Base-by-base conservation (phyloP, 495 filamentous ascomycete genomes). In the Achaetomiella virescens region DNA sequence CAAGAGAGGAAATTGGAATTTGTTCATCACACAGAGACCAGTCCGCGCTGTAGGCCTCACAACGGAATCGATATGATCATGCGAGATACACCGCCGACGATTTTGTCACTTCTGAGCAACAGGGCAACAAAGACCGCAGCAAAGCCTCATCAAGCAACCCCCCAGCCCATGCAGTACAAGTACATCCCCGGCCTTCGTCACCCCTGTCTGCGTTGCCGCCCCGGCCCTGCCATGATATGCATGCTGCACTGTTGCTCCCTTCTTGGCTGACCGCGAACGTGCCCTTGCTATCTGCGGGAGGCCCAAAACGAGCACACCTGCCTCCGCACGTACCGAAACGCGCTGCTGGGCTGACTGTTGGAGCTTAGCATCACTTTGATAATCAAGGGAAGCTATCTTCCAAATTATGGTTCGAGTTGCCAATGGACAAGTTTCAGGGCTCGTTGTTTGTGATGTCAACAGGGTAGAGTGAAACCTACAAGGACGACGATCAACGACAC, bases 11-110 rank as follows among this genome's bases (percentile, higher is more conserved):
- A 52, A 20, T 37, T 3, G 10, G 48, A 27, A 52, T 31, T 31
- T 31, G 36, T 11, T 38, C 31, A 10, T 50, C 21, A 20, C 35
- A 40, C 48, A 17, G n/a, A 40, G 33, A 21, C 12, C 10, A 14
- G 5, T 38, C 36, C 10, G 12, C 36, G 12, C 36, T n/a, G 15
- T 38, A 31, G 27, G 27, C 15, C 15, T 24, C 6, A 12, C 18
- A 43, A 54, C 20, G 42, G 18, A 48, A 45, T 41, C 52, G 52
- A 48, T 33, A 40, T 41, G 43, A 31, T 22, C 31, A 48, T 55
- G 52, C 52, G 41, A 55, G 52, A 55, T 55, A 37, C 44, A 40
- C 52, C 44, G 35, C 52, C 44, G 3, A 31, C n/a, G 17, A 48
- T 55, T 33, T 31, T 48, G 43, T 42, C 52, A 48, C n/a, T n/a